Conservation (phyloP, 2,329 filamentous ascomycete species). For the Aaosphaeria arxii region DNA sequence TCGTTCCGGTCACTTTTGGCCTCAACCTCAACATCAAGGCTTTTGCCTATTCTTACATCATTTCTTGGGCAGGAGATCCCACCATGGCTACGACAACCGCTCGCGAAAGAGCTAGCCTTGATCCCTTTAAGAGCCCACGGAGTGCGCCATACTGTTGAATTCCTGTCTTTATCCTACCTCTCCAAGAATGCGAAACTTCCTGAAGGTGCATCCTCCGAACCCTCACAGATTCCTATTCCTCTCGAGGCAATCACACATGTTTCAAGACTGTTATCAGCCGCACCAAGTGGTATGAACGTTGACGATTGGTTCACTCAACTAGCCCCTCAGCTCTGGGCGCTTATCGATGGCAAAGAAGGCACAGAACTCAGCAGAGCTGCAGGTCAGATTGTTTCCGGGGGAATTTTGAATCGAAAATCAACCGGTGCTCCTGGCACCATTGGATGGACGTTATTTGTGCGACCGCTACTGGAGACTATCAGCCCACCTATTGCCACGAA, state of each 20-base stretch:
- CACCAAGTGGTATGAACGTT: slow-evolving; percentile 54
- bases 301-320: slow-evolving; percentile 61
- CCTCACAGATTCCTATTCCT: slow-evolving; percentile 57
- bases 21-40: slow-evolving; percentile 48
- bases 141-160: slow-evolving; percentile 66
- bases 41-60: slow-evolving; percentile 61
- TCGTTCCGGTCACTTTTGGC: slow-evolving; percentile 15
- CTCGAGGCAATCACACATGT: slow-evolving; percentile 66
- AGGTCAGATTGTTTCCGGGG: slow-evolving; percentile 63
- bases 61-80: slow-evolving; percentile 63
- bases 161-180: slow-evolving; percentile 67
- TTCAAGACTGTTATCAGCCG: slow-evolving; percentile 59
- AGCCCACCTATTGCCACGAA: slow-evolving; percentile 29
- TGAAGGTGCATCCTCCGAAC: slow-evolving; percentile 22
- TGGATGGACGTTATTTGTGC: slow-evolving; percentile 63
- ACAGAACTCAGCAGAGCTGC: slow-evolving; percentile 58
- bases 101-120: slow-evolving; percentile 58
- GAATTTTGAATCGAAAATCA: slow-evolving; percentile 62
- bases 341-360: slow-evolving; percentile 62
- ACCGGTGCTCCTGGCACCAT: slow-evolving; percentile 60
- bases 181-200: slow-evolving; percentile 43
- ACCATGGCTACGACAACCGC: slow-evolving; percentile 56
- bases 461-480: slow-evolving; percentile 55
- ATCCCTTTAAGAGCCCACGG: slow-evolving; percentile 62
- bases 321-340: slow-evolving; percentile 57